A percentile compares a stretch with the other conserved stretches of the same genome.
phyloP scores from a whole-genome alignment of 1,284 basidiomycete species.

The Melampsora larici-populina region DNA sequence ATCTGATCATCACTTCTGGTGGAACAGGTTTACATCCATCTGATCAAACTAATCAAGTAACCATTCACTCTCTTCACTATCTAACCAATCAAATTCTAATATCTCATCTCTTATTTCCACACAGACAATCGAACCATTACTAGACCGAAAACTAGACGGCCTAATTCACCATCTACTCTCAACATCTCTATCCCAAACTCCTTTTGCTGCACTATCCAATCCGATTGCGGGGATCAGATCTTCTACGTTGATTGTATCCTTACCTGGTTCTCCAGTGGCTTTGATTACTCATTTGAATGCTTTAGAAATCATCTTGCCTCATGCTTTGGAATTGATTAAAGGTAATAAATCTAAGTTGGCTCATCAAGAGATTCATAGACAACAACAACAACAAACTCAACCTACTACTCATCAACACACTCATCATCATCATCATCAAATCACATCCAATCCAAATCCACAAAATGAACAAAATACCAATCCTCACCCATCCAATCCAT shows the following conservation, averaged over 20 bases:
- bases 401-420: too few species aligned
- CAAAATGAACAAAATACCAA: too few species aligned
- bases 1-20: background rate
- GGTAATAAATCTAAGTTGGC: background rate
- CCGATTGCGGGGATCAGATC: background rate
- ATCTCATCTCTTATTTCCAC: background rate
- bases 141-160: background rate
- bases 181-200: background rate
- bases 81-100: background rate
- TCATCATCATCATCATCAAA: too few species aligned
- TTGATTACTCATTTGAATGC: background rate
- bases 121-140: background rate
- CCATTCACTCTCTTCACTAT: slow-evolving; percentile 49
- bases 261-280: background rate
- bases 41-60: background rate
- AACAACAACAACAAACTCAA: too few species aligned
- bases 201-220: background rate
- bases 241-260: background rate
- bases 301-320: background rate
- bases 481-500: too few species aligned
- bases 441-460: too few species aligned
- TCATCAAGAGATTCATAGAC: background rate
- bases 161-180: background rate
- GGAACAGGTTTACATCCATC: slow-evolving; percentile 2
- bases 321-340: background rate